Percentiles rank a stretch among this genome's conserved stretches.
Conservation (phyloP, 768 basidiomycete genomes). For the Termitomyces bulborhizus region DNA sequence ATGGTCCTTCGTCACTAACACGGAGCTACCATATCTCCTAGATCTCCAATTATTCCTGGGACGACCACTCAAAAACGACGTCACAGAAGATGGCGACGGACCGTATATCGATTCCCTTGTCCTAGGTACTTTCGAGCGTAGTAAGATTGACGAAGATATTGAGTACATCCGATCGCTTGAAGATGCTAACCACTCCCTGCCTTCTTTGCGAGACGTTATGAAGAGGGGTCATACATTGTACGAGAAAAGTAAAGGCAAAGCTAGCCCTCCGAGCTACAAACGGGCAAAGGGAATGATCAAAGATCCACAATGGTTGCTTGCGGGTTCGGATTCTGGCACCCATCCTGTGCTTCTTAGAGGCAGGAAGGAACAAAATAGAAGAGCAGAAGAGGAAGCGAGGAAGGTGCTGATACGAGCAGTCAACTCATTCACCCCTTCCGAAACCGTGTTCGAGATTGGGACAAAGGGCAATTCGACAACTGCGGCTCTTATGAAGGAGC, state of each 20-base stretch:
- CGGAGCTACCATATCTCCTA: constrained; percentile 84
- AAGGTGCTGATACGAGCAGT: constrained; percentile 68
- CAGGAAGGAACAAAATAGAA: constrained; percentile 25
- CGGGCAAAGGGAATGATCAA: constrained; percentile 86
- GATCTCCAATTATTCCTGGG: constrained; percentile 93
- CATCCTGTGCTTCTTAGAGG: constrained; percentile 66
- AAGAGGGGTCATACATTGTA: constrained; percentile 88
- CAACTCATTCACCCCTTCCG: constrained; percentile 74
- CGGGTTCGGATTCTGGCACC: constrained; percentile 53
- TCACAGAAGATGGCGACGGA: constrained; percentile 45
- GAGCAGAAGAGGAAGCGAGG: constrained; percentile 47
- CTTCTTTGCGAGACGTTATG: constrained; percentile 74
- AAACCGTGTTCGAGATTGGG: constrained; percentile 90
- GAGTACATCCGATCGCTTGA: constrained; percentile 72
- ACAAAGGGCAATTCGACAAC: constrained; percentile 60
- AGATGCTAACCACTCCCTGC: constrained; percentile 55
- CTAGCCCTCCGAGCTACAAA: constrained; percentile 77
- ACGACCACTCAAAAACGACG: constrained; percentile 60
- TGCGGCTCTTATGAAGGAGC: constrained; percentile 80
- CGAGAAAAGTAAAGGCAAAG: constrained; percentile 89
- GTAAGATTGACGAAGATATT: constrained; percentile 74
- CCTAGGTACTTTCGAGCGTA: constrained; percentile 78
- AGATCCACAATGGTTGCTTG: constrained; percentile 62
- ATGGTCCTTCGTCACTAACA: constrained; percentile 85
- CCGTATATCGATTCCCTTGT: constrained; percentile 68